Evolutionary conservation across 163 green algal genomes (phyloP).

Genomic region (Scenedesmus sp.): DNA sequence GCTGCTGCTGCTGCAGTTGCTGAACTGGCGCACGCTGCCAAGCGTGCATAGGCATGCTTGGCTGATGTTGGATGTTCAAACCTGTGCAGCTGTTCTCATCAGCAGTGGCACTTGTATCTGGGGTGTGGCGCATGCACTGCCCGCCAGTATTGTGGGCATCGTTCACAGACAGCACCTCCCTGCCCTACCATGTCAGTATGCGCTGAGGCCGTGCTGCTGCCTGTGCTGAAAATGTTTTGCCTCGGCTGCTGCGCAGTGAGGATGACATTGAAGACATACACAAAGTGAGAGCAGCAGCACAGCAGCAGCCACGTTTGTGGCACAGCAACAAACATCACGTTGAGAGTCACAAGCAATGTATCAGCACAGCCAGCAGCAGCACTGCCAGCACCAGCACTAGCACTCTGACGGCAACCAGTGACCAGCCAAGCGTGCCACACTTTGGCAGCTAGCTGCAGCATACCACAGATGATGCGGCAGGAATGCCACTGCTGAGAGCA

Average conservation of each 20-base stretch:
- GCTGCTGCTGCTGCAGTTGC: neutral
- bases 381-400: no score
- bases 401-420: neutral
- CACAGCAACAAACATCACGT: no score
- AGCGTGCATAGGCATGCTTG: neutral
- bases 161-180: no score
- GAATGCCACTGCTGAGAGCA: no score
- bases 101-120: neutral
- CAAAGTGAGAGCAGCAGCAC: conserved; percentile 67
- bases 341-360: no score
- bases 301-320: neutral
- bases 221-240: neutral
- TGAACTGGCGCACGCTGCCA: neutral
- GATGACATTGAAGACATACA: conserved; percentile 96
- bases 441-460: neutral
- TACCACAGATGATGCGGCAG: no score
- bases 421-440: neutral
- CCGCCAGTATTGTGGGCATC: no score
- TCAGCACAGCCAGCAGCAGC: neutral
- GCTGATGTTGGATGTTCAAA: no score
- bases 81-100: neutral
- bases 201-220: conserved; percentile 9
- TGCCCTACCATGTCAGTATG: neutral
- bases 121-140: neutral
- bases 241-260: conserved; percentile 73